A percentile compares a stretch with the other conserved stretches of the same genome.
Evolutionary conservation across 805 yeast genomes (phyloP).

Genomic region (Clavispora santaluciae): DNA sequence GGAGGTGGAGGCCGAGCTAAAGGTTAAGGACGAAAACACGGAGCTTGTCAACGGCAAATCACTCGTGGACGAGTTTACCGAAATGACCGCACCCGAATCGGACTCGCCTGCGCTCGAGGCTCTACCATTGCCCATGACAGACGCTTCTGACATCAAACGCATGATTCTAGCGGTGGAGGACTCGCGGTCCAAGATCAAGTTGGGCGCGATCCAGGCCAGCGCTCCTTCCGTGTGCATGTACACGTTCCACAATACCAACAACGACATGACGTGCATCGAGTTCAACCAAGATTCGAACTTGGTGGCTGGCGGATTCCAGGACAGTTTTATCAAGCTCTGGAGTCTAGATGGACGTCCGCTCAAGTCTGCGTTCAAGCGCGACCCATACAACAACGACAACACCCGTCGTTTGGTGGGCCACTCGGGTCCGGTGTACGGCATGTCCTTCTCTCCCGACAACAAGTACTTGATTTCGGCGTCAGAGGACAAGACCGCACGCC

Average conservation of each 20-base stretch:
- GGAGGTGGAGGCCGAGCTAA: slow-evolving; percentile 81
- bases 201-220: slow-evolving; percentile 69
- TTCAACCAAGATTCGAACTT: slow-evolving; percentile 84
- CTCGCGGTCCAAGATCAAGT: slow-evolving; percentile 65
- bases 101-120: slow-evolving; percentile 71
- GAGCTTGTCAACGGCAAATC: slow-evolving; percentile 36
- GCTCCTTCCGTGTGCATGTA: slow-evolving; percentile 97
- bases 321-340: slow-evolving; percentile 88
- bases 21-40: slow-evolving; percentile 61
- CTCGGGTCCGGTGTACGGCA: slow-evolving; percentile 88
- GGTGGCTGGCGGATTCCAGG: slow-evolving; percentile 93
- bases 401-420: slow-evolving; percentile 78
- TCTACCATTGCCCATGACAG: slow-evolving; percentile 82
- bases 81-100: slow-evolving; percentile 47
- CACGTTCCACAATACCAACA: slow-evolving; percentile 92
- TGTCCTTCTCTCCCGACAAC: slow-evolving; percentile 88
- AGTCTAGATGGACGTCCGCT: slow-evolving; percentile 87
- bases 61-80: slow-evolving; percentile 62
- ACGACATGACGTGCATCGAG: slow-evolving; percentile 78
- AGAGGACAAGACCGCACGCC: slow-evolving; percentile 85
- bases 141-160: slow-evolving; percentile 71
- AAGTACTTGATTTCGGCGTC: slow-evolving; percentile 74
- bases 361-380: slow-evolving; percentile 54
- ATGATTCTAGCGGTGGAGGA: slow-evolving; percentile 79
- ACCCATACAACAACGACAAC: slow-evolving; percentile 43